Evolutionary conservation across 805 yeast genomes (phyloP).

Genomic region (Suhomyces prunicola): DNA sequence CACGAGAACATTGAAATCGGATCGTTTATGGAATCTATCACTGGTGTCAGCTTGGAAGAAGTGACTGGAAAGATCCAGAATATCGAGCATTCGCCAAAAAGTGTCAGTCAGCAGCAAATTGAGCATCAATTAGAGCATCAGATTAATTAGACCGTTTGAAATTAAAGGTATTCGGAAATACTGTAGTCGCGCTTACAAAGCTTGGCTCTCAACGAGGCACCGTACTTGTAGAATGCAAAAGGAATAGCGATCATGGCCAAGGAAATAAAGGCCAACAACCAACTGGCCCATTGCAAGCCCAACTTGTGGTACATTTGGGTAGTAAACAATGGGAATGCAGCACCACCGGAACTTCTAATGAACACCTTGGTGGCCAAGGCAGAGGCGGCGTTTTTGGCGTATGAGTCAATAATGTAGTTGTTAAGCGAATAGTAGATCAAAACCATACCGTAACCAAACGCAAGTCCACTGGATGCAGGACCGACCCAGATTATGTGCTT

Average conservation of each 20-base stretch:
- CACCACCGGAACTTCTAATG: slow-evolving; percentile 80
- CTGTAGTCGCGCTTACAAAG: slow-evolving; percentile 65
- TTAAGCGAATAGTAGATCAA: slow-evolving; percentile 56
- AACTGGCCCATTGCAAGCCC: slow-evolving; percentile 79
- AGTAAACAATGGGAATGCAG: slow-evolving; percentile 80
- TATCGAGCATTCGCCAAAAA: slow-evolving; percentile 45
- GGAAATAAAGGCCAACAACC: slow-evolving; percentile 72
- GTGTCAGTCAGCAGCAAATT: neutral
- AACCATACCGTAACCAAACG: slow-evolving; percentile 62
- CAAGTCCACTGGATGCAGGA: slow-evolving; percentile 57
- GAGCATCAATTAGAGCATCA: neutral
- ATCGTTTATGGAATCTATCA: slow-evolving; percentile 56
- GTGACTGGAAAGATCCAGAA: slow-evolving; percentile 50
- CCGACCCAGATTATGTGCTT: slow-evolving; percentile 66
- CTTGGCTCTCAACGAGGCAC: slow-evolving; percentile 58
- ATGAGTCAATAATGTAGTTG: slow-evolving; percentile 87
- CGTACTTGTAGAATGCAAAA: slow-evolving; percentile 66
- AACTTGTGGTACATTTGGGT: slow-evolving; percentile 73
- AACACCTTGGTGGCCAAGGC: slow-evolving; percentile 82
- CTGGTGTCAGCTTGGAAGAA: slow-evolving; percentile 45
- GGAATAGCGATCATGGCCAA: slow-evolving; percentile 76
- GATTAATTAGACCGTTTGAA: neutral
- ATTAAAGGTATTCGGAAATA: neutral
- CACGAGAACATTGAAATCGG: slow-evolving; percentile 89
- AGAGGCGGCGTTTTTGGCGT: slow-evolving; percentile 75